Percentiles rank a stretch among this genome's conserved stretches.
phyloP scores from a whole-genome alignment of 352 stramenopile species.

The Globisporangium uncinulatum region DNA sequence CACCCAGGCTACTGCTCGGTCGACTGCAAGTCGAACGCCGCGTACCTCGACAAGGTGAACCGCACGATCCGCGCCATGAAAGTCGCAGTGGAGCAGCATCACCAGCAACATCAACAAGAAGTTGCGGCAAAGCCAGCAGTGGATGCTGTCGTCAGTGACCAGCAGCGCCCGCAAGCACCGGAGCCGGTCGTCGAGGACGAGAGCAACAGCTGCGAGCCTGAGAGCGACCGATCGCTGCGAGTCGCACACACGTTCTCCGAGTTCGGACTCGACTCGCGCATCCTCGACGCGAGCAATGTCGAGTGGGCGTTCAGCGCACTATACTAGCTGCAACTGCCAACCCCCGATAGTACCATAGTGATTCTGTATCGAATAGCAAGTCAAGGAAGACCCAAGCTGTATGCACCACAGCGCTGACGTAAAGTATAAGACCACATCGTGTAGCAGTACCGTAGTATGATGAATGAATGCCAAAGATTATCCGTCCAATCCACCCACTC shows the following conservation, averaged over 20 bases:
- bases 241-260: slow-evolving; percentile 61
- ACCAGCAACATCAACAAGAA: slow-evolving; percentile 26
- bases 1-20: slow-evolving; percentile 78
- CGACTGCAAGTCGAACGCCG: slow-evolving; percentile 86
- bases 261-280: slow-evolving; percentile 63
- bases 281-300: slow-evolving; percentile 51
- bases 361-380: slow-evolving; percentile 12
- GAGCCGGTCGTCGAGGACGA: slow-evolving; percentile 5
- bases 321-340: slow-evolving; percentile 31
- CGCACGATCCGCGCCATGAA: slow-evolving; percentile 78
- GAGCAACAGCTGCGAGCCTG: background rate
- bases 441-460: slow-evolving; percentile 9
- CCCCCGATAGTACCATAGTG: slow-evolving; percentile 13
- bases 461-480: background rate
- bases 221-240: slow-evolving; percentile 4
- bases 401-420: slow-evolving; percentile 13
- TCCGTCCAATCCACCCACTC: background rate
- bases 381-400: slow-evolving; percentile 2
- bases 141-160: background rate
- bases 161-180: background rate
- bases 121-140: background rate
- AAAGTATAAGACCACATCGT: slow-evolving; percentile 18
- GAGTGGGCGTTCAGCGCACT: slow-evolving; percentile 76
- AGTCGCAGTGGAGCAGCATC: slow-evolving; percentile 47
- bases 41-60: slow-evolving; percentile 80